A percentile compares a stretch with the other conserved stretches of the same genome.
phyloP scores from a whole-genome alignment of 2,329 filamentous ascomycete genomes.

The Nemania diffusa region DNA sequence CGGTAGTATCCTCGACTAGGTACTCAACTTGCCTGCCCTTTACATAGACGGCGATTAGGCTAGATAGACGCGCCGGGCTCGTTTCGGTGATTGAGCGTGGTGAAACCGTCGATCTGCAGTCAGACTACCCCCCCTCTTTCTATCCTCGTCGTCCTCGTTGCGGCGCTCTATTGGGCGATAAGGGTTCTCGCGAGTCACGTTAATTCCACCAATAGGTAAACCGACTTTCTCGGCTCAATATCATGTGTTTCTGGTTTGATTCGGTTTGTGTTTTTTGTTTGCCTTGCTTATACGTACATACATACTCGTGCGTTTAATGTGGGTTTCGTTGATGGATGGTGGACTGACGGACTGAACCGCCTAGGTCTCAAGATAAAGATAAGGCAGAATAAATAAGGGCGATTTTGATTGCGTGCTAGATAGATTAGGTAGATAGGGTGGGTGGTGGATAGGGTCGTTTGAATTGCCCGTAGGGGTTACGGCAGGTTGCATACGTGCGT shows the following conservation, averaged over 20 bases:
- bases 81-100: neutral
- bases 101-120: neutral
- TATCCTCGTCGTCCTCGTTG: neutral
- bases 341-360: neutral
- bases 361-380: neutral
- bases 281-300: too few relatives aligned
- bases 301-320: neutral
- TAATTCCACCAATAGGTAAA: neutral
- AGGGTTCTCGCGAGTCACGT: neutral
- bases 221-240: neutral
- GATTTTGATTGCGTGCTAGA: too few relatives aligned
- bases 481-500: neutral
- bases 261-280: too few relatives aligned
- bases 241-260: neutral
- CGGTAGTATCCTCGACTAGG: neutral
- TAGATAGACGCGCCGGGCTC: neutral
- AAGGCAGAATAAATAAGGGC: too few relatives aligned
- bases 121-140: neutral
- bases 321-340: neutral
- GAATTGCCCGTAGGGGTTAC: neutral
- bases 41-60: neutral
- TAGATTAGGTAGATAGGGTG: neutral
- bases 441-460: neutral
- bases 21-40: neutral
- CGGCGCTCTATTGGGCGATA: slow-evolving; percentile 3